Conservation (phyloP, 2,329 filamentous ascomycete species). For the Xylaria digitata region DNA sequence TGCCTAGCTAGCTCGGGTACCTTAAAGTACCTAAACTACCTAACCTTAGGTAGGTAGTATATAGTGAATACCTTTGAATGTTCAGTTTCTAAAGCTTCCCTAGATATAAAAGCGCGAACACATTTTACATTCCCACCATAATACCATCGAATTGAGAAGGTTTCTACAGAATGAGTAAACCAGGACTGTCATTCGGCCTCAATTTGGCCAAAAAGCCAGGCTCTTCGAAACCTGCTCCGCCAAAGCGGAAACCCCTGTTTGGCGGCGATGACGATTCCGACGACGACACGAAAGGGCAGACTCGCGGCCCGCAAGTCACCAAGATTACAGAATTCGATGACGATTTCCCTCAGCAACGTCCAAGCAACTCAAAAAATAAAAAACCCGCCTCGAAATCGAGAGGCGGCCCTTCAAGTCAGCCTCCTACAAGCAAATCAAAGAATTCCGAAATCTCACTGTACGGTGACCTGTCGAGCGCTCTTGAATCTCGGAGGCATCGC, state of each 20-base stretch:
- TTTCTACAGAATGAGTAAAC: slow-evolving; percentile 48
- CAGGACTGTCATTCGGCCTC: slow-evolving; percentile 65
- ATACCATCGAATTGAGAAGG: background rate
- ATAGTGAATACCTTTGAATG: background rate
- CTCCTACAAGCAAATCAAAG: slow-evolving; percentile 60
- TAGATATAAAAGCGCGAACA: slow-evolving; percentile 14
- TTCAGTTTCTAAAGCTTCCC: background rate
- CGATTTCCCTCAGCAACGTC: slow-evolving; percentile 44
- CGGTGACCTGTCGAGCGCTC: slow-evolving; percentile 73
- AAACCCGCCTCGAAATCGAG: slow-evolving; percentile 49
- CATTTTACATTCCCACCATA: background rate
- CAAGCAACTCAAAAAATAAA: slow-evolving; percentile 43
- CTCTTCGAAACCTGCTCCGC: slow-evolving; percentile 60
- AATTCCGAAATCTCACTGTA: slow-evolving; percentile 60
- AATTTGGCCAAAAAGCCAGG: slow-evolving; percentile 69
- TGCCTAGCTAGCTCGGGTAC: background rate
- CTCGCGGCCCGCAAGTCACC: slow-evolving; percentile 57
- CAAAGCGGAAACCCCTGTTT: slow-evolving; percentile 67
- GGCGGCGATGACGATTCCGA: slow-evolving; percentile 68
- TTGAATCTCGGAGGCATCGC: slow-evolving; percentile 71
- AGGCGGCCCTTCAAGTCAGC: slow-evolving; percentile 51
- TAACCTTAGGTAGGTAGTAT: background rate
- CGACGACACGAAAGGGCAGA: slow-evolving; percentile 55
- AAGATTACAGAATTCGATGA: slow-evolving; percentile 72
- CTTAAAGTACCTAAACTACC: background rate